phyloP scores from a whole-genome alignment of 2,329 filamentous ascomycete genomes.

The Lachnellula occidentalis region DNA sequence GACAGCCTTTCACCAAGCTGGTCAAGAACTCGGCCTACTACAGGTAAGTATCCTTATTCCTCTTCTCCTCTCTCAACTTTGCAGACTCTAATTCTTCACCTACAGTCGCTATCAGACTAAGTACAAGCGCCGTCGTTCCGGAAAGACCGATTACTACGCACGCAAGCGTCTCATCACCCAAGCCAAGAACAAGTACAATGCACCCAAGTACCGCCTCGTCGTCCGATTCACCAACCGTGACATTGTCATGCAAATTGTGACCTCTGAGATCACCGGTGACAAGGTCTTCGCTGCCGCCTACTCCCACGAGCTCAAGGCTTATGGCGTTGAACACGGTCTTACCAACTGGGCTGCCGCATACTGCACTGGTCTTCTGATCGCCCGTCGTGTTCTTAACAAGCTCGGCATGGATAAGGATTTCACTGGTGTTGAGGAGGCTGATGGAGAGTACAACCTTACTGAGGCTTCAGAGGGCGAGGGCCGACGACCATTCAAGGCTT shows the following conservation, averaged over 20 bases:
- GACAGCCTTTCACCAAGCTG: conserved; percentile 83
- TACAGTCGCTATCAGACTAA: conserved; percentile 96
- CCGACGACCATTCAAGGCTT: conserved; percentile 98
- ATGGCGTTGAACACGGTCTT: conserved; percentile 96
- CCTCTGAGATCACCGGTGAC: conserved; percentile 93
- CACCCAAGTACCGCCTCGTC: conserved; percentile 99
- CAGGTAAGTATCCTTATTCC: conserved; percentile 60
- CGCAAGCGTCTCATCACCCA: conserved; percentile 99
- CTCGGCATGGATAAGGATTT: conserved; percentile 92
- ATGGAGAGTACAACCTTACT: conserved; percentile 93
- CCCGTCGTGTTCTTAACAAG: conserved; percentile 95
- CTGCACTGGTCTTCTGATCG: conserved; percentile 91
- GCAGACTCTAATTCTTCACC: conserved; percentile 17
- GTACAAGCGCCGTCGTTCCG: conserved; percentile 93
- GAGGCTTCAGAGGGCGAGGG: conserved; percentile 91
- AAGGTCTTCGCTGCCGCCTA: conserved; percentile 93
- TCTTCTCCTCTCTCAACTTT: conserved; percentile 15
- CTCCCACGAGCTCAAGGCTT: conserved; percentile 94
- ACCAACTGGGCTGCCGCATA: conserved; percentile 99
- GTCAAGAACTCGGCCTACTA: conserved; percentile 99
- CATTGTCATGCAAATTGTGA: conserved; percentile 97
- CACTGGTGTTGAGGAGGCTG: conserved; percentile 90
- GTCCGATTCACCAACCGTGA: conserved; percentile 99
- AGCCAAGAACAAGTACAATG: conserved; percentile 99
- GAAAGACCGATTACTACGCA: conserved; percentile 99